Conservation (phyloP, 2,329 filamentous ascomycete species). For the Thelonectria rubi region DNA sequence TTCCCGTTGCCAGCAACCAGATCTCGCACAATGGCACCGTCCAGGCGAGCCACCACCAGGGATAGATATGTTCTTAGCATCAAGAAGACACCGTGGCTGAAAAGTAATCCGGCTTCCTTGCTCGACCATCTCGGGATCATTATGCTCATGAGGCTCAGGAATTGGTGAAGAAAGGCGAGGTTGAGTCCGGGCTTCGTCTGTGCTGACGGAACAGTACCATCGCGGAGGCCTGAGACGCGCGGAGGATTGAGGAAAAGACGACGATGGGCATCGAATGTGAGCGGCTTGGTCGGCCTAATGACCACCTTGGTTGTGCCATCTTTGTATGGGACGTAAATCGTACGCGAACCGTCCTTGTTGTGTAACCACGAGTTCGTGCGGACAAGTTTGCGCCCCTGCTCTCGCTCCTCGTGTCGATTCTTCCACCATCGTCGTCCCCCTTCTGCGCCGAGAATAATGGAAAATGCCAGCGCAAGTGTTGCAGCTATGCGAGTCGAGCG, state of each 20-base stretch:
- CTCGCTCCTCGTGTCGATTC: constrained; percentile 76
- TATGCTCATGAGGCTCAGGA: constrained; percentile 93
- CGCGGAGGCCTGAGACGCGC: constrained; percentile 78
- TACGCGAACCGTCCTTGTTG: constrained; percentile 93
- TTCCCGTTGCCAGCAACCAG: constrained; percentile 94
- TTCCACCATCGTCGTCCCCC: constrained; percentile 83
- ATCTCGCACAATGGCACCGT: constrained; percentile 96
- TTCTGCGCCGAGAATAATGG: constrained; percentile 82
- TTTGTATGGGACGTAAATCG: constrained; percentile 94
- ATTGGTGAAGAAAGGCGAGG: constrained; percentile 95
- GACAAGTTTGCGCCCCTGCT: constrained; percentile 82
- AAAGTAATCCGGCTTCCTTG: constrained; percentile 90
- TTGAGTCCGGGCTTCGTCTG: constrained; percentile 96
- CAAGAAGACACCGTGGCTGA: constrained; percentile 90
- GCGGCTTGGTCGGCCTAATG: constrained; percentile 87
- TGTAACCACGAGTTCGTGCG: constrained; percentile 91
- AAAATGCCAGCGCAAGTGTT: constrained; percentile 77
- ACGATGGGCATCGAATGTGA: constrained; percentile 96
- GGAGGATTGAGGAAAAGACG: constrained; percentile 93
- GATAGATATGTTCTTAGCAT: constrained; percentile 94
- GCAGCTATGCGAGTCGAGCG: constrained; percentile 77
- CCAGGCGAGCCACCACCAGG: constrained; percentile 87
- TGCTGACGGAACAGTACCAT: constrained; percentile 81
- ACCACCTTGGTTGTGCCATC: constrained; percentile 88
- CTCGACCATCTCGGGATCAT: constrained; percentile 96